These are phyloP conservation scores for Wallacemonas rigidus DNA, from an alignment of 208 protist species.

Conservation along the genomic window DNA sequence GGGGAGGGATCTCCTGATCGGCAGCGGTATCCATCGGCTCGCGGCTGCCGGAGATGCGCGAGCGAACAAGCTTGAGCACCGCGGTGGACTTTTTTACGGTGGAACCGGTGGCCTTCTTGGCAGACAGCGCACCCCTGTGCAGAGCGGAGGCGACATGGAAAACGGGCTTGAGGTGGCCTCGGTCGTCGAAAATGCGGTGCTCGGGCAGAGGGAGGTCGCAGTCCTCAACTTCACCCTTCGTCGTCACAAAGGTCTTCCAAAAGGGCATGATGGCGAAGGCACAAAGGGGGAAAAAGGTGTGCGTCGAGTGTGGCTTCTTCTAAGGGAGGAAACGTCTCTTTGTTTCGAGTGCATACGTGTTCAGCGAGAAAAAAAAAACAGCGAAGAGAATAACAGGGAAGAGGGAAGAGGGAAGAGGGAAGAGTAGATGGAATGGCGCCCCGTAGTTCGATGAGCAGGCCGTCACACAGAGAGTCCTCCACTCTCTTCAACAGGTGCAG, in stretches of 20 bases:
- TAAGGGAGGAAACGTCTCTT: no score
- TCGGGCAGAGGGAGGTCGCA: conserved; percentile 79
- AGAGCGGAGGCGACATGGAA: conserved; percentile 16
- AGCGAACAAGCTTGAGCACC: neutral
- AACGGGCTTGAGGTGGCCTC: conserved; percentile 52
- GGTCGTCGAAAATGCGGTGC: conserved; percentile 85
- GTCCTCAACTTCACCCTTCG: conserved; percentile 80
- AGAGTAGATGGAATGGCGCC: neutral
- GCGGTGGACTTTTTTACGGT: conserved; percentile 18
- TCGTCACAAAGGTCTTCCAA: conserved; percentile 71
- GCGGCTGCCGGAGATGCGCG: conserved; percentile 4
- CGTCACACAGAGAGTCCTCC: no score
- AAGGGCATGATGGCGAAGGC: conserved; percentile 50
- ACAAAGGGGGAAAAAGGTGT: no score
- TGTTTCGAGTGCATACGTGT: neutral
- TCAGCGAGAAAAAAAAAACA: conserved; percentile 1
- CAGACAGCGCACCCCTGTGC: conserved; percentile 13
- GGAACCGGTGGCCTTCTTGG: conserved; percentile 23
- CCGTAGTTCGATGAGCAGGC: no score
- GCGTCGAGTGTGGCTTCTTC: no score
- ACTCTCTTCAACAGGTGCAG: no score
- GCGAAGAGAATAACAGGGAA: neutral
- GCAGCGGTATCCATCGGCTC: neutral
- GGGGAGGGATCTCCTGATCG: neutral
- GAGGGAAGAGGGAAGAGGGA: neutral